Conservation (phyloP, 495 filamentous ascomycete species). For the Penicillium macrosclerotiorum region DNA sequence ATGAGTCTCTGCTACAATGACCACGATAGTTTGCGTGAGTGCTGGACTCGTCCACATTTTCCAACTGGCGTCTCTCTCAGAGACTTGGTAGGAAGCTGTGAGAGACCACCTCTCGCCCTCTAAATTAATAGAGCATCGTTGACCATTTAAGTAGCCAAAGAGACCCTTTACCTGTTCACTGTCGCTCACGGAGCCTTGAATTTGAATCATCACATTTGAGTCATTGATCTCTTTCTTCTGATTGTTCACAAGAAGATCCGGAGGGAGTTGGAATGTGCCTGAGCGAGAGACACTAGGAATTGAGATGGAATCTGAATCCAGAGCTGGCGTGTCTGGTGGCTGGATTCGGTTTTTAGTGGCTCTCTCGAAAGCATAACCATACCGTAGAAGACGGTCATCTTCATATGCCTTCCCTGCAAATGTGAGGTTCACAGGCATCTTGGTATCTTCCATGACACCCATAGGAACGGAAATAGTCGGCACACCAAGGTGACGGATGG, state of each 20-base stretch:
- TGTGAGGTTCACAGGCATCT: constrained; percentile 36
- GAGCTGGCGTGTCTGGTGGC: constrained; percentile 21
- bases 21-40: constrained; percentile 28
- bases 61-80: constrained; percentile 29
- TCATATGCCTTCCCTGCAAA: constrained; percentile 37
- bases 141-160: constrained; percentile 29
- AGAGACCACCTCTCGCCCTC: constrained; percentile 19
- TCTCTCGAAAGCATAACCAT: constrained; percentile 32
- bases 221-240: constrained; percentile 20
- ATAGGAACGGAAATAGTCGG: constrained; percentile 38
- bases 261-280: background rate
- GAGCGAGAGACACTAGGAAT: background rate
- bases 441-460: constrained; percentile 36
- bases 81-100: constrained; percentile 19
- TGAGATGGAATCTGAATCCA: constrained; percentile 27
- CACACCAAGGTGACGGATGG: constrained; percentile 35
- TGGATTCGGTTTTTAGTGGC: constrained; percentile 22
- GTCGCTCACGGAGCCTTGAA: constrained; percentile 16
- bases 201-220: constrained; percentile 17
- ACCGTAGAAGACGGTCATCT: constrained; percentile 27
- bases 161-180: constrained; percentile 8
- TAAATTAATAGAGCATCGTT: constrained; percentile 14
- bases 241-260: constrained; percentile 17
- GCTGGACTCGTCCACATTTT: constrained; percentile 31
- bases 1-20: constrained; percentile 17